Percentiles rank a stretch among this genome's conserved stretches.
These are phyloP conservation scores for Plasmodium malariae DNA, from an alignment of 169 alveolate species.

Conservation along the genomic window DNA sequence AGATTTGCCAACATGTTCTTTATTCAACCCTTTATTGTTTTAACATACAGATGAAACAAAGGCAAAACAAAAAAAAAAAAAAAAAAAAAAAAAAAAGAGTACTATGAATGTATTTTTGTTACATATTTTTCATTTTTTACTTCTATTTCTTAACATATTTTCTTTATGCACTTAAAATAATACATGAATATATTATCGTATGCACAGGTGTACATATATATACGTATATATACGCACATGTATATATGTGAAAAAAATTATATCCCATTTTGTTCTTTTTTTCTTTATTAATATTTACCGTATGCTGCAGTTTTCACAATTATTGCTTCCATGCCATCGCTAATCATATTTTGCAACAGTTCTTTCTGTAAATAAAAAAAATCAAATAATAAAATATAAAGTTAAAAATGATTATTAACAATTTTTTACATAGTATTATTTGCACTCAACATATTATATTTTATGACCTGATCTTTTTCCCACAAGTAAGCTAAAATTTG, in stretches of 20 bases:
- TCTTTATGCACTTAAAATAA: too few species aligned
- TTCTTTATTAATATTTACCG: constrained; percentile 74
- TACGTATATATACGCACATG: constrained; percentile 6
- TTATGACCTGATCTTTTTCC: constrained; percentile 79
- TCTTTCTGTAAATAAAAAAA: constrained; percentile 91
- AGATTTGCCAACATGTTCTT: constrained; percentile 92
- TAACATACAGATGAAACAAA: constrained; percentile 22
- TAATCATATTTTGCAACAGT: constrained; percentile 93
- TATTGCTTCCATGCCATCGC: constrained; percentile 91
- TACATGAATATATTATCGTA: too few species aligned
- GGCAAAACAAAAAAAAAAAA: constrained; percentile 12
- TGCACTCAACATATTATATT: neutral
- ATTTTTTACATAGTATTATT: constrained; percentile 34
- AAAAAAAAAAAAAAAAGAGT: neutral
- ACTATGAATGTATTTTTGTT: neutral
- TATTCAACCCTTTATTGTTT: constrained; percentile 92
- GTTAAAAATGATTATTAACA: neutral
- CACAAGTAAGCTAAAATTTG: constrained; percentile 80
- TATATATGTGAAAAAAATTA: neutral
- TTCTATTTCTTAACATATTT: neutral
- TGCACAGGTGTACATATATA: too few species aligned
- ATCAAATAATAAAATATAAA: constrained; percentile 79
- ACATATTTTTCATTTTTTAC: constrained; percentile 4
- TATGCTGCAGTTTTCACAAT: constrained; percentile 91
- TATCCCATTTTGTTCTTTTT: neutral